Evolutionary conservation across 2,329 filamentous ascomycete species (phyloP).

Genomic region (Calonectria hongkongensis): DNA sequence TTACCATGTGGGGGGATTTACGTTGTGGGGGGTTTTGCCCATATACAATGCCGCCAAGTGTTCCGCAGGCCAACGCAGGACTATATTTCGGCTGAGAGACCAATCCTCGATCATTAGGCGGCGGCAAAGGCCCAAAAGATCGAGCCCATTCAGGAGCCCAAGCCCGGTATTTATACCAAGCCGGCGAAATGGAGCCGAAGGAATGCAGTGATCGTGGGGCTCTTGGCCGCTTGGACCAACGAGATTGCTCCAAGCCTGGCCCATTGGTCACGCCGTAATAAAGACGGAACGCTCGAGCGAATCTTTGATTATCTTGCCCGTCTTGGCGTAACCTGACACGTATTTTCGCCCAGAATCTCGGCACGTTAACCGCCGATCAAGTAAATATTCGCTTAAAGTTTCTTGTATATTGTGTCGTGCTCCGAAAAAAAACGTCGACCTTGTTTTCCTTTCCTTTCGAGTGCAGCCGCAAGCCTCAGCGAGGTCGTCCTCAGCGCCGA

Average conservation of each 20-base stretch:
- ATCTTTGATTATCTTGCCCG: not conserved
- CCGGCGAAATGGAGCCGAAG: constrained; percentile 8
- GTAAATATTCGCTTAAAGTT: not conserved
- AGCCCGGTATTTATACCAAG: constrained; percentile 5
- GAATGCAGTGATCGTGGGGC: constrained; percentile 2
- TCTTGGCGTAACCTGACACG: constrained; percentile 3
- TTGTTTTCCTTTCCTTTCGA: too few relatives aligned
- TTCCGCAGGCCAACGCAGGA: too few relatives aligned
- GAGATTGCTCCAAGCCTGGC: not conserved
- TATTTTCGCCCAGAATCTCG: constrained; percentile 17
- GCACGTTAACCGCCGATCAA: not conserved
- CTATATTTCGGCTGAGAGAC: too few relatives aligned
- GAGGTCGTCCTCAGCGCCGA: not conserved
- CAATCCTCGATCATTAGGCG: too few relatives aligned
- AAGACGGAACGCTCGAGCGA: not conserved
- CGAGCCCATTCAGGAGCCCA: not conserved
- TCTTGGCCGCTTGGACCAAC: not conserved
- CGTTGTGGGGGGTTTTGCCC: too few relatives aligned
- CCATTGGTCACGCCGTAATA: constrained; percentile 22
- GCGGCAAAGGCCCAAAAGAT: not conserved
- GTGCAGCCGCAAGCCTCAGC: not conserved
- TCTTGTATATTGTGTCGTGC: not conserved
- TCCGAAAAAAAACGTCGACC: not conserved
- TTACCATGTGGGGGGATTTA: too few relatives aligned
- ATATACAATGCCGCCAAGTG: too few relatives aligned